Evolutionary conservation across 2,329 filamentous ascomycete species (phyloP), one percentile per base, ranked within the genome.

Genomic region (Hypoxylon sp.): DNA sequence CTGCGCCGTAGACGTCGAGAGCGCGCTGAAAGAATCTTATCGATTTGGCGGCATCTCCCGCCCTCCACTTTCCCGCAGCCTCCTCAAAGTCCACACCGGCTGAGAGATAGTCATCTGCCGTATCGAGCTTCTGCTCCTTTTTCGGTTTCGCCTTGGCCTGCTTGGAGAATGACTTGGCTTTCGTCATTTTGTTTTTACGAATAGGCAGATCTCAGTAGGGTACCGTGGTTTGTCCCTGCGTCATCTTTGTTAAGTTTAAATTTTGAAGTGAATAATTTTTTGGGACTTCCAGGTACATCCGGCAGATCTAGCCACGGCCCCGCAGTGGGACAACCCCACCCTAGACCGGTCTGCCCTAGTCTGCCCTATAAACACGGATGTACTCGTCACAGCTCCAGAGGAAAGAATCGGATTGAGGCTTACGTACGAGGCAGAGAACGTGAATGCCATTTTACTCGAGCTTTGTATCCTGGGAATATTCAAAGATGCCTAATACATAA

Each of bases 1-100:
- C 91, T 55, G 86, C 83, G 66, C 88, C 84, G 72, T 93, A 93
- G 45, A 83, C 82, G 53, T 90, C 84, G 54, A 92, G 84, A 11
- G 91, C 90, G 65, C 89, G 82, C 68, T 87, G 82, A 73, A 87
- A 88, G 70, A 87, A 87, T 48, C 80, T 74, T 53, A 79, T 71
- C 0, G 80, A 80, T 73, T 92, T 93, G 50, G 82, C 85, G 18
- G 88, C 84, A 75, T 93, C 90, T 20, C 90, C 91, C 36, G 85
- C 89, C 51, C 90, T 83, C 87, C 90, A 92, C 83, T 93, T 93
- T 66, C 90, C 89, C 5, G 89, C 90, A 4, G 87, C 87, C 76
- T 91, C 88, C 78, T 93, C 90, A 64, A 88, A 83, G 30, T 89
- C 85, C 56, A 92, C 89, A 9, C 89, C 90, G 22, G 84, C 86